Percentiles rank a stretch among this genome's conserved stretches.
Conservation (phyloP, 331 rosid species). For the Cucumis variabilis region DNA sequence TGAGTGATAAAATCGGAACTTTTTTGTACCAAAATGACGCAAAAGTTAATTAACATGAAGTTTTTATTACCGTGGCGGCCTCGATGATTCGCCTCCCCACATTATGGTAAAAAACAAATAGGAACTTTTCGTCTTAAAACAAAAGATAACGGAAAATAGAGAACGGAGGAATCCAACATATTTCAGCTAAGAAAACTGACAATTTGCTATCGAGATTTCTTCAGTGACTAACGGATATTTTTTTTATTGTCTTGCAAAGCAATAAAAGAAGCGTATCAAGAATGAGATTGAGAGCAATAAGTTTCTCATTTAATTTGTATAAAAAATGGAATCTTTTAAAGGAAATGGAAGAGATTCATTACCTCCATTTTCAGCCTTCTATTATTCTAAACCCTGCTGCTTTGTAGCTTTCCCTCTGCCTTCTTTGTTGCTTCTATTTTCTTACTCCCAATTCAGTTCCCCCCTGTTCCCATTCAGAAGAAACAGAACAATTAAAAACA, state of each 20-base stretch:
- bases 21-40: neutral
- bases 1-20: neutral
- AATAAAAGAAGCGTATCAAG: neutral
- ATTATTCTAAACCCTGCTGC: slow-evolving; percentile 5
- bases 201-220: too few species aligned
- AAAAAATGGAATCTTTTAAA: neutral
- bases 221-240: neutral
- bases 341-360: slow-evolving; percentile 26
- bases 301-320: neutral
- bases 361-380: slow-evolving; percentile 30
- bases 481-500: neutral
- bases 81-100: neutral
- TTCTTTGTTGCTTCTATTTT: neutral
- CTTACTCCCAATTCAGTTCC: neutral
- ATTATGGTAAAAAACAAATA: too few species aligned
- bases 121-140: too few species aligned
- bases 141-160: neutral
- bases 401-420: neutral
- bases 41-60: too few species aligned
- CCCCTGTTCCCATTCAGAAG: neutral
- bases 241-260: neutral
- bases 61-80: neutral
- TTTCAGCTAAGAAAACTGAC: neutral
- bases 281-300: neutral
- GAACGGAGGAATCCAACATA: neutral